Evolutionary conservation across 192 early-diverging fungal genomes (phyloP).

Genomic region (Paraglomus brasilianum): DNA sequence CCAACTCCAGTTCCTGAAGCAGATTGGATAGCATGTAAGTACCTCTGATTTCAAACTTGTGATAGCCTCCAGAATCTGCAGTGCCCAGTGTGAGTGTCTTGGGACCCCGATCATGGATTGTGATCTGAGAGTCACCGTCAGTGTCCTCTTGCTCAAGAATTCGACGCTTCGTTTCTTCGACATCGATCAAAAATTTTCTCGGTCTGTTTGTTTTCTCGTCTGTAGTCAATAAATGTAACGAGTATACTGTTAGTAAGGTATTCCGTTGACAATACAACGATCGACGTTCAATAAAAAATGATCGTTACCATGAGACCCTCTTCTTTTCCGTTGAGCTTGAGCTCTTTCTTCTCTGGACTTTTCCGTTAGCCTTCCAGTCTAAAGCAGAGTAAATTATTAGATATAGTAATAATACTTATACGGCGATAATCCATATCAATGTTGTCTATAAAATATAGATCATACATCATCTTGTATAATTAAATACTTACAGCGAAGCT

Average conservation of each 20-base stretch:
- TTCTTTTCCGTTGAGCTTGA: constrained; percentile 28
- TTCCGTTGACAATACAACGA: not conserved
- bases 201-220: constrained; percentile 64
- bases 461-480: constrained; percentile 1
- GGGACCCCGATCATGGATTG: constrained; percentile 87
- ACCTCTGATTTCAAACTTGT: constrained; percentile 87
- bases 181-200: constrained; percentile 82
- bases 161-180: constrained; percentile 71
- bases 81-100: constrained; percentile 87
- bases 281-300: not conserved
- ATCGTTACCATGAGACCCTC: constrained; percentile 42
- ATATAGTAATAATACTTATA: not conserved
- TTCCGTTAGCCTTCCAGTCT: not conserved
- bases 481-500: constrained; percentile 28
- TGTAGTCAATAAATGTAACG: constrained; percentile 1
- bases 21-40: constrained; percentile 95
- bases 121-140: constrained; percentile 93
- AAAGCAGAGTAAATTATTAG: not conserved
- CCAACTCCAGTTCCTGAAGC: constrained; percentile 92
- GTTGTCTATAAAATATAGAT: constrained; percentile 11
- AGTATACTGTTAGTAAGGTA: not conserved
- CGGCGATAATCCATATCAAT: not conserved
- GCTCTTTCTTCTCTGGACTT: not conserved
- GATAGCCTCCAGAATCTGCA: constrained; percentile 80
- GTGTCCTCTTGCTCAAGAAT: constrained; percentile 95